phyloP scores from a whole-genome alignment of 441 rosid species.

The Erodium trifolium region DNA sequence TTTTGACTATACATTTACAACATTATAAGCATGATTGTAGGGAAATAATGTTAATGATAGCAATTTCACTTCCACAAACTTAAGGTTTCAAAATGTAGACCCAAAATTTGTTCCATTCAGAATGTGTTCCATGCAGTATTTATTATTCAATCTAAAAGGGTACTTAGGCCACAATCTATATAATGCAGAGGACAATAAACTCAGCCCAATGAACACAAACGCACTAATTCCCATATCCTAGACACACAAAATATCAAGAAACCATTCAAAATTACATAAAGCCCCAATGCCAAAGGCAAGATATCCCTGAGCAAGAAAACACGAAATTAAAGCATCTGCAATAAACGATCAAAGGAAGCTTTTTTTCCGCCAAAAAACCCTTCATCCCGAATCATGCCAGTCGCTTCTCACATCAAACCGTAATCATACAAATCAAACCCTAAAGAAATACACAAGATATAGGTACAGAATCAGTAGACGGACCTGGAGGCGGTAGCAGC shows the following conservation, averaged over 20 bases:
- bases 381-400: too few species aligned
- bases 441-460: too few species aligned
- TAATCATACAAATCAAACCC: too few species aligned
- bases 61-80: not conserved
- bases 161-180: not conserved
- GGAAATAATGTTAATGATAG: not conserved
- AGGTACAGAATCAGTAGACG: too few species aligned
- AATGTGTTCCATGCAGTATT: not conserved
- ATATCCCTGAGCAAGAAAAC: not conserved
- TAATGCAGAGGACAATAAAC: not conserved
- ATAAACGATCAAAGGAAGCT: too few species aligned
- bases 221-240: too few species aligned
- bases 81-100: not conserved
- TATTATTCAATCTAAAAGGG: not conserved
- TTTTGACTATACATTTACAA: not conserved
- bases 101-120: not conserved
- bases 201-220: not conserved
- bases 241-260: not conserved
- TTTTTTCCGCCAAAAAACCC: too few species aligned
- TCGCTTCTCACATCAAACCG: too few species aligned
- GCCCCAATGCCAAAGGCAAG: not conserved
- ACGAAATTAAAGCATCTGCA: too few species aligned
- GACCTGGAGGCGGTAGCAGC: constrained; percentile 5
- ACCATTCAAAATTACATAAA: not conserved
- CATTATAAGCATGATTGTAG: not conserved